phyloP scores from a whole-genome alignment of 2,329 filamentous ascomycete genomes.

The Colletotrichum plurivorum region DNA sequence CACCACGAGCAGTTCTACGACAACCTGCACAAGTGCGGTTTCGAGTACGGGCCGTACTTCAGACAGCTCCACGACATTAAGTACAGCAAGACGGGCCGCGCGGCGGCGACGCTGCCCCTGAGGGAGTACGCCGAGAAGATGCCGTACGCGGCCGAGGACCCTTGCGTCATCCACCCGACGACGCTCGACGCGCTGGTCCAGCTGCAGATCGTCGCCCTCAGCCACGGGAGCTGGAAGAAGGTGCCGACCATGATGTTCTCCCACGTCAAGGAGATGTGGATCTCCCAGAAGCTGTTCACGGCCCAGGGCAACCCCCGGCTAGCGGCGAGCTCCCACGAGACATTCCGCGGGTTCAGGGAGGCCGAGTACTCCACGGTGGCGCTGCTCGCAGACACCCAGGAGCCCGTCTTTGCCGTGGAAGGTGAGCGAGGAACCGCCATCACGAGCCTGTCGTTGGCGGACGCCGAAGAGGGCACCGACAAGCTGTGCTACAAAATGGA shows the following conservation, averaged over 20 bases:
- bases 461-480: conserved; percentile 3
- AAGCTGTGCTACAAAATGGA: conserved; percentile 13
- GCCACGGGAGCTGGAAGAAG: neutral
- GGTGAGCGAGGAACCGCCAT: conserved; percentile 28
- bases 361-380: conserved; percentile 7
- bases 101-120: conserved; percentile 9
- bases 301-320: neutral
- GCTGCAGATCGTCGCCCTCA: conserved; percentile 25
- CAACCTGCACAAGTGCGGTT: conserved; percentile 13
- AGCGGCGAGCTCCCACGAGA: conserved; percentile 4
- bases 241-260: conserved; percentile 32
- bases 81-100: conserved; percentile 6
- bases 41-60: conserved; percentile 37
- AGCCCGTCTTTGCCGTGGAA: conserved; percentile 5
- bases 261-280: conserved; percentile 16
- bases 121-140: conserved; percentile 24
- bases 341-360: conserved; percentile 19
- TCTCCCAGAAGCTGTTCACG: conserved; percentile 5
- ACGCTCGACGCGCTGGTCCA: conserved; percentile 25
- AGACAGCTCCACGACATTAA: conserved; percentile 22
- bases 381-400: neutral
- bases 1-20: conserved; percentile 18
- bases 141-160: conserved; percentile 30
- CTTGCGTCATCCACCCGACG: conserved; percentile 31
- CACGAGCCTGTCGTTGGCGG: conserved; percentile 4